Percentiles rank a stretch among this genome's conserved stretches.
These are phyloP conservation scores for Candida dendrica DNA, from an alignment of 805 yeast genomes.

Conservation along the genomic window DNA sequence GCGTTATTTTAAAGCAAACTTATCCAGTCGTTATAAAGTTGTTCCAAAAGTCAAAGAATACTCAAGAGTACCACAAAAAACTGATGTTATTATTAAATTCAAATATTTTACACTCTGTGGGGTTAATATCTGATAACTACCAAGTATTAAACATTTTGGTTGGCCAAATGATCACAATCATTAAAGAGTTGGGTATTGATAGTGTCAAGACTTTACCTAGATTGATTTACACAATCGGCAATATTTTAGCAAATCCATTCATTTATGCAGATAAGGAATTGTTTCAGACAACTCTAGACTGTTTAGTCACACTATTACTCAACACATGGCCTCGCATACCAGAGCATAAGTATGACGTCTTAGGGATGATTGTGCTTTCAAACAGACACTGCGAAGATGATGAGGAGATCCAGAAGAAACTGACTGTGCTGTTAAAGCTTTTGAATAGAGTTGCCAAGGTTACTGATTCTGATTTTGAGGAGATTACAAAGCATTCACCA, in stretches of 20 bases:
- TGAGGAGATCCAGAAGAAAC: slow-evolving; percentile 1
- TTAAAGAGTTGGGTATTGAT: slow-evolving; percentile 3
- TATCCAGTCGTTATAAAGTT: slow-evolving; percentile 14
- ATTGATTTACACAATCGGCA: slow-evolving; percentile 14
- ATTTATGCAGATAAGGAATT: slow-evolving; percentile 9
- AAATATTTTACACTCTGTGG: slow-evolving; percentile 14
- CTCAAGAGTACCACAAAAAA: background rate
- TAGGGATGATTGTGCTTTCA: slow-evolving; percentile 13
- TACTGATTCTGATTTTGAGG: background rate
- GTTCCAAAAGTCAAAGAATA: background rate
- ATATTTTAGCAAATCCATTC: slow-evolving; percentile 16
- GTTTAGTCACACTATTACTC: slow-evolving; percentile 8
- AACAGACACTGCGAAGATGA: slow-evolving; percentile 6
- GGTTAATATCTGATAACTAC: slow-evolving; percentile 13
- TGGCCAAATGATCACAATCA: slow-evolving; percentile 3
- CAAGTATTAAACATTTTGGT: slow-evolving; percentile 7
- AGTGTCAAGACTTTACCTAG: slow-evolving; percentile 13
- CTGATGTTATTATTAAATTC: slow-evolving; percentile 12
- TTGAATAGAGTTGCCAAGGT: background rate
- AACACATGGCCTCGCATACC: slow-evolving; percentile 18
- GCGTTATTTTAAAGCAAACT: slow-evolving; percentile 6
- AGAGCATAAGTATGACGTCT: slow-evolving; percentile 12
- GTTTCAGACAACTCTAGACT: slow-evolving; percentile 6
- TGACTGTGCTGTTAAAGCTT: slow-evolving; percentile 1
- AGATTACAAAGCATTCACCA: no score